These are phyloP conservation scores for Guadua angustifolia DNA, from an alignment of 176 grass and related monocot species.

Conservation along the genomic window DNA sequence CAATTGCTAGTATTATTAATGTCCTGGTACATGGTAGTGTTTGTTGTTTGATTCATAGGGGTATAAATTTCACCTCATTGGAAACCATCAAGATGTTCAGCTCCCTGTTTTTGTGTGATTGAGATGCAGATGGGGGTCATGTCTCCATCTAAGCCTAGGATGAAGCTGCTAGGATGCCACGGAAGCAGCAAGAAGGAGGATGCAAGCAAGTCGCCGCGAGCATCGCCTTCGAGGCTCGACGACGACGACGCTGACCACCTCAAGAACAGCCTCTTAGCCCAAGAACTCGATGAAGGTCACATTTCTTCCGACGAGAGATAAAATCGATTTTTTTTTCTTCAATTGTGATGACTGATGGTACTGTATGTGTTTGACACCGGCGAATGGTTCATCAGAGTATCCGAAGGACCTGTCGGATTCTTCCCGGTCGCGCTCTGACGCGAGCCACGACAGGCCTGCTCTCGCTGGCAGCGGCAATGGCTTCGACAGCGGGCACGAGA, in stretches of 20 bases:
- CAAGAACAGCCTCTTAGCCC: slow-evolving; percentile 64
- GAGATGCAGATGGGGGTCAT: slow-evolving; percentile 61
- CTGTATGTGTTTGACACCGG: neutral
- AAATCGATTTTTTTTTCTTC: neutral
- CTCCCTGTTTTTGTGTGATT: neutral
- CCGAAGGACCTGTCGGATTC: slow-evolving; percentile 50
- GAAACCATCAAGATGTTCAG: slow-evolving; percentile 2
- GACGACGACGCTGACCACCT: slow-evolving; percentile 55
- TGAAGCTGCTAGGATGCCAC: slow-evolving; percentile 74
- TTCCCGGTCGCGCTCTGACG: slow-evolving; percentile 43
- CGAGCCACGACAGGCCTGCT: slow-evolving; percentile 27
- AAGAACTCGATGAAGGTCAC: slow-evolving; percentile 60
- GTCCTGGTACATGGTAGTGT: neutral
- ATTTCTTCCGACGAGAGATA: neutral
- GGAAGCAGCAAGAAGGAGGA: slow-evolving; percentile 44
- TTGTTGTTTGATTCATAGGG: neutral
- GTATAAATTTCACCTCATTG: neutral
- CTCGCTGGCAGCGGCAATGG: slow-evolving; percentile 26
- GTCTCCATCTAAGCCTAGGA: slow-evolving; percentile 82
- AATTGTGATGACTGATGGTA: neutral
- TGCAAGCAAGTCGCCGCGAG: slow-evolving; percentile 49
- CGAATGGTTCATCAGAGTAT: neutral
- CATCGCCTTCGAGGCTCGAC: slow-evolving; percentile 62
- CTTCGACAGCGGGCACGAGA: slow-evolving; percentile 54
- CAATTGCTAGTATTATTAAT: neutral